Conservation (phyloP, 2,329 filamentous ascomycete genomes). For the Stachybotrys chlorohalonatus region DNA sequence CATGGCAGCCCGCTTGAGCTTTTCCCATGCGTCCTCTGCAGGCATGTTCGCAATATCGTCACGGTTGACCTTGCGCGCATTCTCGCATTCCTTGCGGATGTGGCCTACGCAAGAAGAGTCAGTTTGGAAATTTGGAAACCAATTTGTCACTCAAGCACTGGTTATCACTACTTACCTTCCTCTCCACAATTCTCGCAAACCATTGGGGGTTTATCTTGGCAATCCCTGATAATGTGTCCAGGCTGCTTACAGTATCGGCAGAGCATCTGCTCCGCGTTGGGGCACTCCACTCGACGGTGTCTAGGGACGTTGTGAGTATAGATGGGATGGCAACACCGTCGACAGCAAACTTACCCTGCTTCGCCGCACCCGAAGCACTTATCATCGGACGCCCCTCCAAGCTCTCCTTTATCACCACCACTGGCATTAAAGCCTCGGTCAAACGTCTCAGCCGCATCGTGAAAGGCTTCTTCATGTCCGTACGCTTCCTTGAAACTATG, state of each 20-base stretch:
- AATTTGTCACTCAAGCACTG: background rate
- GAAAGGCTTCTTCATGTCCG: background rate
- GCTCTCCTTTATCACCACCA: conserved; percentile 4
- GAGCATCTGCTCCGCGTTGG: conserved; percentile 18
- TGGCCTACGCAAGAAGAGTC: conserved; percentile 36
- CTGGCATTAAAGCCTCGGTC: background rate
- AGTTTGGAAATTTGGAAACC: conserved; percentile 10
- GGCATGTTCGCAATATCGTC: conserved; percentile 36
- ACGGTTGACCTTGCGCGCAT: conserved; percentile 49
- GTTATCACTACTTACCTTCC: conserved; percentile 35
- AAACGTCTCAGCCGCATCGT: background rate
- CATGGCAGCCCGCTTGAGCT: conserved; percentile 40
- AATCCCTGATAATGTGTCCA: conserved; percentile 51
- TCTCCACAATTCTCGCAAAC: conserved; percentile 53
- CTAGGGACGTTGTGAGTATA: conserved; percentile 6
- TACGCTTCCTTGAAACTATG: conserved; percentile 1
- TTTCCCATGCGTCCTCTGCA: conserved; percentile 48
- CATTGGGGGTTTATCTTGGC: conserved; percentile 47
- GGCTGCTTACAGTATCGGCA: conserved; percentile 39
- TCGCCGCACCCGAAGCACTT: conserved; percentile 29
- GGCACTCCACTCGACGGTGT: conserved; percentile 25
- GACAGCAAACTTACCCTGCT: conserved; percentile 16
- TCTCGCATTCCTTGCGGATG: conserved; percentile 43
- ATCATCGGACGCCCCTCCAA: conserved; percentile 7
- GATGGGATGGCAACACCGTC: background rate